Base-by-base conservation (phyloP, 768 basidiomycete species). In the Lentinula sp. region DNA sequence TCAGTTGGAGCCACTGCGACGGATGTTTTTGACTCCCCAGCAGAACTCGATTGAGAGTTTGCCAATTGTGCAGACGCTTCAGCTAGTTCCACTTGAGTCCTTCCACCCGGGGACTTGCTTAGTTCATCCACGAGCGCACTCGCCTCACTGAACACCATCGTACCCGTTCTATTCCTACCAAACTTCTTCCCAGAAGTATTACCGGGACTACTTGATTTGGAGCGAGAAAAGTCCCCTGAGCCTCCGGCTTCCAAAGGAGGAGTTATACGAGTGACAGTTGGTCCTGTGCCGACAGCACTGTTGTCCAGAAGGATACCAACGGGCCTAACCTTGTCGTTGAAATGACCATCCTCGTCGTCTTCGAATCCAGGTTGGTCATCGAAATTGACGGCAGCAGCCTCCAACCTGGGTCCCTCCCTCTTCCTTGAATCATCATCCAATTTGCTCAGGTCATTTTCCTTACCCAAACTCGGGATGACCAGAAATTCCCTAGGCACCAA, bases 401-500 rank as follows among this genome's bases (percentile, higher is more conserved):
- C 71, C 33, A 81, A 64, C 9, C 77, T 77, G n/a, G 79, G 77
- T 13, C 76, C 77, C 13, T 72, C 74, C 9, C 77, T 77, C 39
- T 76, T 72, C 42, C 72, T 70, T 28, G 36, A 7, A 28, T 28
- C 39, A 0, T 70, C 67, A 18, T 74, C 70, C 33, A 72, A 71
- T 15, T 82, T 74, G n/a, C 45, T 9, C 45, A 23, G 4, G 6
- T 20, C 18, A n/a, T 23, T 46, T 4, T 23, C 18, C n/a, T 20
- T 46, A 20, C 43, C 43, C 43, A 46, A 20, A 46, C 18, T 46
- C 0, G 90, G 91, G 51, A 92, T 92, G 68, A 93, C 88, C 48
- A 95, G 81, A 71, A 95, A 92, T 60, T 93, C 91, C 23, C 81
- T 67, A 0, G 91, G 90, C 0, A 96, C 93, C 49, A 97, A 79